Base-by-base conservation (phyloP, 2,329 filamentous ascomycete genomes). In the Teratosphaeriaceae sp. region DNA sequence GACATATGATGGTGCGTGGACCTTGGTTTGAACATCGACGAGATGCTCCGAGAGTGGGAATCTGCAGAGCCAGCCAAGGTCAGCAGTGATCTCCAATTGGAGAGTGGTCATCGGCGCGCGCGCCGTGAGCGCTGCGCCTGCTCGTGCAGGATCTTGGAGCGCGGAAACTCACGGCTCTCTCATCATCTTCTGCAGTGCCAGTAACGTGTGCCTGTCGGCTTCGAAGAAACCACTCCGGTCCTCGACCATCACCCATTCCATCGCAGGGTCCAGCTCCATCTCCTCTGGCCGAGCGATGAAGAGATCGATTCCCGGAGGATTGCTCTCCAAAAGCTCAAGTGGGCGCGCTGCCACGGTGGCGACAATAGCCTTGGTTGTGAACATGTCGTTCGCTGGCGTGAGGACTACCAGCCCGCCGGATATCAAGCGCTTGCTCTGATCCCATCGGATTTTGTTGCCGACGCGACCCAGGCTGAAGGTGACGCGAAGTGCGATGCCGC, bases 171-270 rank as follows among this genome's bases (percentile, higher is more conserved):
- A 70, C 63, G 65, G 64, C 63, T 85, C 80, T 47, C 62, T 60
- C 44, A 65, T 72, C 65, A 76, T 60, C 65, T 79, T 71, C 66
- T 95, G 87, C 1, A 95, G 65, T 0, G 84, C 82, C 12, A 77
- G 68, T 59, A 96, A 71, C 0, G 81, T 82, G 58, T 94, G 79
- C 0, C 85, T 75, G 27, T 78, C 73, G 0, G 85, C 79, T 61
- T 96, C 89, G 49, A 79, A 95, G 58, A 88, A 94, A 1, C 84
- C 82, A 0, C 65, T 63, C 2, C 81, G 75, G 1, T 84, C 75
- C 57, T 95, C 87, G 0, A 95, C 67, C 85, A 95, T 94, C 9
- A 89, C 64, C 61, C 81, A 82, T 53, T 84, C 79, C 24, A 75
- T 63, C 13, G 75, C 73, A 0, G 87, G 80, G 54, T 95, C 84